A percentile compares a stretch with the other conserved stretches of the same genome.
phyloP scores from a whole-genome alignment of 1,139 yeast genomes.

The Yamadazyma conglobata region DNA sequence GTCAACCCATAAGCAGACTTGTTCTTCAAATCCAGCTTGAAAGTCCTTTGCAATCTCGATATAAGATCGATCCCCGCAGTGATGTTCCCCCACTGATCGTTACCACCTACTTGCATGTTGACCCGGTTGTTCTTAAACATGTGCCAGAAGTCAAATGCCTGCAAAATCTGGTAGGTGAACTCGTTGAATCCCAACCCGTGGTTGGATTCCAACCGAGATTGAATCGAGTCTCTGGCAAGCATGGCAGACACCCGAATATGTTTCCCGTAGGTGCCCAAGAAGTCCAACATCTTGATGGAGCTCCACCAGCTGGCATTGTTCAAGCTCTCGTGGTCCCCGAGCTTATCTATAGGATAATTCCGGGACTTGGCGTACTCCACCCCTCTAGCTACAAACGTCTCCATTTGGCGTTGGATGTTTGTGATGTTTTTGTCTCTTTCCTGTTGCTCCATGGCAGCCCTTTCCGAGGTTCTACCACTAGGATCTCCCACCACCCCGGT shows the following conservation, averaged over 20 bases:
- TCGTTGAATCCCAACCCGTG: conserved; percentile 90
- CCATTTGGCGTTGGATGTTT: conserved; percentile 61
- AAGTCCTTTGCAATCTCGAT: conserved; percentile 47
- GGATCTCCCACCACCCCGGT: conserved; percentile 98
- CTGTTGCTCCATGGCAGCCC: conserved; percentile 52
- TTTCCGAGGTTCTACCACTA: conserved; percentile 80
- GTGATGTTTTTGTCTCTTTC: conserved; percentile 59
- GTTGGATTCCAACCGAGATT: conserved; percentile 63
- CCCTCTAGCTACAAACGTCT: conserved; percentile 58
- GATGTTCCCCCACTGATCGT: conserved; percentile 98
- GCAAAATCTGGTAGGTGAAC: conserved; percentile 86
- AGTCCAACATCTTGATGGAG: conserved; percentile 68
- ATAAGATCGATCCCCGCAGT: conserved; percentile 94
- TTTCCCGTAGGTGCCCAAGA: conserved; percentile 72
- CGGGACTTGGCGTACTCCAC: conserved; percentile 57
- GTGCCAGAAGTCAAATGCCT: conserved; percentile 92
- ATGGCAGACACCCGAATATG: conserved; percentile 80
- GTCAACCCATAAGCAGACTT: conserved; percentile 67
- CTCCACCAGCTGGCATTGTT: conserved; percentile 90
- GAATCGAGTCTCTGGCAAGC: conserved; percentile 87
- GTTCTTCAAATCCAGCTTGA: conserved; percentile 13
- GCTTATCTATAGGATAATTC: conserved; percentile 36
- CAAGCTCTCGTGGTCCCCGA: conserved; percentile 42
- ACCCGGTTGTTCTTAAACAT: conserved; percentile 60
- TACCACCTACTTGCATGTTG: conserved; percentile 87